Base-by-base conservation (phyloP, 2,329 filamentous ascomycete species). In the Cladophialophora immunda region DNA sequence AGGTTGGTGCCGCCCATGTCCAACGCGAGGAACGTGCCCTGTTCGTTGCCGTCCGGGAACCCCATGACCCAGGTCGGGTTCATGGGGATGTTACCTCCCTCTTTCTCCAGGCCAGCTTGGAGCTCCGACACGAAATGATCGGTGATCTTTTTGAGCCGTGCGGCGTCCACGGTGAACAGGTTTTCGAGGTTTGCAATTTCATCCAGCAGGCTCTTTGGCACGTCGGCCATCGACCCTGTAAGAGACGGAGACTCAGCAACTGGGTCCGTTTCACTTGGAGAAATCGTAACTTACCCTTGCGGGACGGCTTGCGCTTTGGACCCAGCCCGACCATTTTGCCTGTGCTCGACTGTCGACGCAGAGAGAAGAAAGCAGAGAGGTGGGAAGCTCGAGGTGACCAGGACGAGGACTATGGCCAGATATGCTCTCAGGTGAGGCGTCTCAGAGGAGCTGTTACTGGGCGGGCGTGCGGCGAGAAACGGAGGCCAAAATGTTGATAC, bases 1-100 rank as follows among this genome's bases (percentile, higher is more conserved):
- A 97, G 83, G 80, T 98, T 98, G 75, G 94, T 98, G 74, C 94
- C 94, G 65, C 94, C 94, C 91, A 98, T 96, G 77, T 98, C 94
- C 50, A 98, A 85, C 63, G 94, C 93, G 45, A 98, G 84, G 78
- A 89, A 97, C 15, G 90, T 95, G 68, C 94, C 94, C 8, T 89
- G 92, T 80, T 97, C 94, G 72, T 94, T 80, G 71, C 94, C 94
- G 76, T 90, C 91, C 25, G 94, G 94, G 79, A 93, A 93, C 55
- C 87, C 87, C 89, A 97, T 93, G 70, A 96, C 93, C 94, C 94
- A 97, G 64, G 94, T 97, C 66, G 94, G 92, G 82, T 97, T 97
- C 94, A 98, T 97, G 67, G 94, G 94, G 92, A 99, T 98, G 78
- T 90, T 96, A 68, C 93, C 94, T 69, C 94, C 94, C 81, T 97